Evolutionary conservation across 108 stramenopile genomes (phyloP), one percentile per base, ranked within the genome.

Genomic region (Nitzschia sp.): DNA sequence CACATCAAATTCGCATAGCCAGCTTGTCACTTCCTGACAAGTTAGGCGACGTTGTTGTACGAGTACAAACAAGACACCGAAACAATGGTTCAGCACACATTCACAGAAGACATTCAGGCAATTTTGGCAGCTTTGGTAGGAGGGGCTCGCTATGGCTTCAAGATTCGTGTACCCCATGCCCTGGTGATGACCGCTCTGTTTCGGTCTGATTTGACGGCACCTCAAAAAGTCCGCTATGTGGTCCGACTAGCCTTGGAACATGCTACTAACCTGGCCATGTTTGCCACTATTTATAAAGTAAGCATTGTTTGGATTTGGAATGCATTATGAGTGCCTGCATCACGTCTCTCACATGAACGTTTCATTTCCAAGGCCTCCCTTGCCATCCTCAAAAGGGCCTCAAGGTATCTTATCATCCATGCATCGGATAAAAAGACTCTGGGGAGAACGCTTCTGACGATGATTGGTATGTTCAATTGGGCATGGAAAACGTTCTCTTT

Each of bases 101-200:
- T 65, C n/a, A 65, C 51, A 25, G 76, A 86, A 10, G 90, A 91
- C 76, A 57, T 81, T 29, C 67, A 76, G 10, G 85, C 91, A 37
- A 80, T 92, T 39, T 17, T 83, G 24, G 69, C 76, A 3, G 91
- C 82, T 46, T 66, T 88, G n/a, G 74, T 89, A 5, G 91, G 83
- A 26, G 92, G 92, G 15, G 82, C 86, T 48, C 65, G 75, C 17
- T 93, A 93, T 76, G 92, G 92, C 26, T 53, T 90, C 67, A 93
- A 93, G 77, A 86, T 93, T 24, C 84, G 92, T 14, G 41, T 90
- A 11, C 92, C 92, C 6, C 92, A 93, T 59, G 86, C 92, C 0
- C 26, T 89, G 41, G 81, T 93, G 14, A 93, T 90, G 92, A 90
- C 86, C 14, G 85, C 79, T 34, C 64, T 90, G 40, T 90, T 90